phyloP scores from a whole-genome alignment of 164 flowering plant species.

The Chimonanthus salicifolius region DNA sequence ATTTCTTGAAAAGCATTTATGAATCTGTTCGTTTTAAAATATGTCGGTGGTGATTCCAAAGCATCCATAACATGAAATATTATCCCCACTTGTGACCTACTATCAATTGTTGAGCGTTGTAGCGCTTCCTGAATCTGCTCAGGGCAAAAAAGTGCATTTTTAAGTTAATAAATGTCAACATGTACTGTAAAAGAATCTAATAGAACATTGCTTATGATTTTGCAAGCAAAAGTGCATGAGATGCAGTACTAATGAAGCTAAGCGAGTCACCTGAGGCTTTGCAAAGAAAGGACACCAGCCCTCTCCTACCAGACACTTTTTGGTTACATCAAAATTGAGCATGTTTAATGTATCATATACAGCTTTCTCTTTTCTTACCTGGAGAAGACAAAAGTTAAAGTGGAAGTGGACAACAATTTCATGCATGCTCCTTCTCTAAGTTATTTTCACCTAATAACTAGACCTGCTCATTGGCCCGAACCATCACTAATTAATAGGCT shows the following conservation, averaged over 20 bases:
- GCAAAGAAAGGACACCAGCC: conserved; percentile 98
- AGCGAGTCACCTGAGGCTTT: conserved; percentile 53
- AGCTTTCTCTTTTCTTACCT: conserved; percentile 96
- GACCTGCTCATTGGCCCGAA: no score
- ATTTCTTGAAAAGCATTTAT: conserved; percentile 90
- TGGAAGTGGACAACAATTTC: neutral
- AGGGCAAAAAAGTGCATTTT: conserved; percentile 1
- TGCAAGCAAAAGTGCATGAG: neutral
- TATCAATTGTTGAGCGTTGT: conserved; percentile 92
- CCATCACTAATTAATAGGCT: no score
- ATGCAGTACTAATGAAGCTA: neutral
- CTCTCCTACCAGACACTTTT: conserved; percentile 97
- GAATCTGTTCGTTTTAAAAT: conserved; percentile 73
- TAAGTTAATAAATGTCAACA: neutral
- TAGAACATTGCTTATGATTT: neutral
- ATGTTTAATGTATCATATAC: conserved; percentile 90
- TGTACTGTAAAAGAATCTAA: neutral
- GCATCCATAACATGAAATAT: conserved; percentile 90
- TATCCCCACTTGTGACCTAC: conserved; percentile 90
- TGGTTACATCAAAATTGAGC: conserved; percentile 97
- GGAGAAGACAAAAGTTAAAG: conserved; percentile 9
- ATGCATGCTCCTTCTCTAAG: neutral
- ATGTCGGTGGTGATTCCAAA: conserved; percentile 91
- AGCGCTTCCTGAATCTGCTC: conserved; percentile 86
- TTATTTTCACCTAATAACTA: no score